Base-by-base conservation (phyloP, 2,329 filamentous ascomycete species). In the Colletotrichum liriopes region DNA sequence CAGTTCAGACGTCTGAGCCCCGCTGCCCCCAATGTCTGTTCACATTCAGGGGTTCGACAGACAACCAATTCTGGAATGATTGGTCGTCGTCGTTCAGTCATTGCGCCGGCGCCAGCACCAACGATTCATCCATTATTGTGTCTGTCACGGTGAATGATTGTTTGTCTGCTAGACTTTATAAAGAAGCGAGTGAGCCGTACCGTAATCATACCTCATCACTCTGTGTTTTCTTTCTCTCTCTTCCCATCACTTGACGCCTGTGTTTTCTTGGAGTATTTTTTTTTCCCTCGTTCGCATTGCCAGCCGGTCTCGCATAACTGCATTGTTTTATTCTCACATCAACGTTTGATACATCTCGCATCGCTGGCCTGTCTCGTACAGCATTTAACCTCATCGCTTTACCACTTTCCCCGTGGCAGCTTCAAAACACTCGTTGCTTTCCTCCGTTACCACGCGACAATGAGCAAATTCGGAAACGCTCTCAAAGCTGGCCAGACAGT, bases 401-500 rank as follows among this genome's bases (percentile, higher is more conserved):
- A 12, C n/a, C 9, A 29, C 12, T 16, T 29, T 16, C n/a, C 5
- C 5, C 11, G 4, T 20, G 11, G 1, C 3, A 11, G 11, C 11
- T 32, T 54, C 18, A 5, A 11, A 2, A 45, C 6, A 60, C 54
- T 1, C 14, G 5, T 29, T 4, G n/a, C 23, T 1, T 35, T 23
- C 37, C 29, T 23, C 20, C 52, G 23, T 35, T 29, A 41, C 45
- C 43, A 52, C 39, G 26, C 54, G 18, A 61, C 65, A 65, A 82
- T 82, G 81, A 75, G 76, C 49, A 81, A 78, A 18, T 51, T 82
- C 43, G 66, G 74, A 64, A 73, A 73, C 65, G 78, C 79, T 49
- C 73, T 82, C 74, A 80, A 81, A 12, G 77, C 77, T n/a, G 80
- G 79, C 55, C 77, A 82, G 62, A 78, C 77, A 3, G 81, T 78